phyloP scores from a whole-genome alignment of 768 basidiomycete genomes.

The Pilatotrama ljubarskyi region DNA sequence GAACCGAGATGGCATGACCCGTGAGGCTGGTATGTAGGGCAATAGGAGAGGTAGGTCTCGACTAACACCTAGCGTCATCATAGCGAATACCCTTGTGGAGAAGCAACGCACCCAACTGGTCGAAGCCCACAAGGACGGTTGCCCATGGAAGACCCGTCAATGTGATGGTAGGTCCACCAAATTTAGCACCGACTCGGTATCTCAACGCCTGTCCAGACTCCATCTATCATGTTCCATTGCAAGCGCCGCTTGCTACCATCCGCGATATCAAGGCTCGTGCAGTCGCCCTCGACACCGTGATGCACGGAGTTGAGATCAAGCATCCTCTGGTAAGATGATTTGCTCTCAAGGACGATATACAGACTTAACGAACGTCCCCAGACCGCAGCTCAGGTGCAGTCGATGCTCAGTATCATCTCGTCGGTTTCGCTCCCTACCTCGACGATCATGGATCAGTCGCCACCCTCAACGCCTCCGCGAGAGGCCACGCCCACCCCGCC shows the following conservation, averaged over 20 bases:
- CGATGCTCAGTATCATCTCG: slow-evolving; percentile 49
- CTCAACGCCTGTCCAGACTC: slow-evolving; percentile 44
- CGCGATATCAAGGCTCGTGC: slow-evolving; percentile 62
- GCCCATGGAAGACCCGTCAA: slow-evolving; percentile 81
- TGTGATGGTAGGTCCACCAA: slow-evolving; percentile 65
- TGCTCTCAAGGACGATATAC: background rate
- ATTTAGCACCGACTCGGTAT: background rate
- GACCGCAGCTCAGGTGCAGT: slow-evolving; percentile 58
- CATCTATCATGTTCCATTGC: slow-evolving; percentile 74
- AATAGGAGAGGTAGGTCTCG: slow-evolving; percentile 32
- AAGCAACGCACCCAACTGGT: slow-evolving; percentile 69
- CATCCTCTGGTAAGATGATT: slow-evolving; percentile 66
- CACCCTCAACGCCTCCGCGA: slow-evolving; percentile 8
- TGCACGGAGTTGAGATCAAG: slow-evolving; percentile 57
- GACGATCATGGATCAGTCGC: background rate
- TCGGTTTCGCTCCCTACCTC: slow-evolving; percentile 21
- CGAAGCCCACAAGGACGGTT: slow-evolving; percentile 74
- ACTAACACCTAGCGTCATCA: slow-evolving; percentile 20
- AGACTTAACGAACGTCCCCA: slow-evolving; percentile 29
- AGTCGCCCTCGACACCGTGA: slow-evolving; percentile 47
- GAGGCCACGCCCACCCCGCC: slow-evolving; percentile 6
- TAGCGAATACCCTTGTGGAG: slow-evolving; percentile 71
- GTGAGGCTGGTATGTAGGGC: slow-evolving; percentile 68
- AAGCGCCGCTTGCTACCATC: slow-evolving; percentile 62
- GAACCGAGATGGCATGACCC: slow-evolving; percentile 66